Evolutionary conservation across 495 filamentous ascomycete species (phyloP), one percentile per base, ranked within the genome.

Genomic region (Aspergillus campestris): DNA sequence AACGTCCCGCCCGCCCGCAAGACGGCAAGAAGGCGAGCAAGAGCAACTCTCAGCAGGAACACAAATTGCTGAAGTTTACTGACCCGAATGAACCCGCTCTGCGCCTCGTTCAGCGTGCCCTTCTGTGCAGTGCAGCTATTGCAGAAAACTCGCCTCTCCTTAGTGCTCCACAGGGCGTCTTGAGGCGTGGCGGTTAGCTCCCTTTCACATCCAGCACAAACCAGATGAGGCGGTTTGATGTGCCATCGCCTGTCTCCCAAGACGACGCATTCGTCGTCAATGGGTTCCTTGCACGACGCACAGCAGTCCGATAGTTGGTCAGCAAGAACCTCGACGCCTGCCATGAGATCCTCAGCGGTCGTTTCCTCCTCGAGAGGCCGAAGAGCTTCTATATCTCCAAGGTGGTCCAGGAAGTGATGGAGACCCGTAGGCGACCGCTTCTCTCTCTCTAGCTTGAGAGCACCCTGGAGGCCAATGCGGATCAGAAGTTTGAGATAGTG

Each of bases 401-500:
- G 76, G 47, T 90, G 82, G 28, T 85, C 77, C 30, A 99, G 75
- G 60, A 99, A 95, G 18, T 75, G 65, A 50, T 83, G 77, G 10
- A 99, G 68, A 12, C 86, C 90, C 42, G 88, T 81, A 3, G 81
- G 63, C 32, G 74, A 83, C 31, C 77, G 71, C 48, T 81, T 80
- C 51, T 96, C 89, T 36, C 87, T 81, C 65, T 99, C 94, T 33
- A 96, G 78, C 61, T 85, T 90, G 32, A 99, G 73, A 8, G 92
- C 80, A 35, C 94, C 94, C 59, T 97, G 94, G 7, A 99, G 75
- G 55, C 91, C 94, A 47, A 97, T 99, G 13, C 94, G 81, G 51
- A 99, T 97, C 38, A 99, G 78, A 40, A 99, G 86, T 62, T 99
- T 99, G 14, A 99, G 78, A 58, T 99, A 99, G 67, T 99, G 94